Evolutionary conservation across 2,329 filamentous ascomycete genomes (phyloP), one percentile per base, ranked within the genome.

Genomic region (Leptographium flavum): DNA sequence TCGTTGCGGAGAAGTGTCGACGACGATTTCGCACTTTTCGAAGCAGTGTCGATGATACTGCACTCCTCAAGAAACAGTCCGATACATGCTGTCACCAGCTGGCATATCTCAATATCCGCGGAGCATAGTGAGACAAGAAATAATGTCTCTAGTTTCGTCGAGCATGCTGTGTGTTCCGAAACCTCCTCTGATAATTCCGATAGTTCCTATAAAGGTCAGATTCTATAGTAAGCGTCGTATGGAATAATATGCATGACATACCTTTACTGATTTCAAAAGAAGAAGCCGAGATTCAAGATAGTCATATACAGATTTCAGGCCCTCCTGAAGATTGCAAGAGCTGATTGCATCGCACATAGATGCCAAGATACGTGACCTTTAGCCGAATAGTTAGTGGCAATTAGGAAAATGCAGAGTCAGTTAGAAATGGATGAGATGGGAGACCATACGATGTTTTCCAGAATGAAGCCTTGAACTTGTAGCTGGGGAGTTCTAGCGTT

Each of bases 61-160:
- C 71, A 75, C 55, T 81, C 77, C 45, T 81, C 71, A n/a, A 79
- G 69, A 49, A 79, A 74, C 1, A 78, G 60, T 4, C 69, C 69
- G 44, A 82, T 74, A 53, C 74, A 79, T 14, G 69, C 70, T 1
- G 76, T 81, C 9, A 80, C 76, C 14, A 77, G 62, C 52, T 79
- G 77, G 54, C 79, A 83, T 8, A 70, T 74, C 39, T 80, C 75
- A 31, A 83, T 71, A 47, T 80, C 75, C 7, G 76, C 68, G 15
- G 78, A 81, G 55, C 79, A 83, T 8, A 83, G 65, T 1, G 75
- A 73, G 10, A 81, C 70, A 5, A 83, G 60, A 35, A 83, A 68
- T 1, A 76, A 65, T 0, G 76, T 79, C 59, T 83, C 79, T 5
- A 79, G 63, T 52, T 70, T 76, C 7, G 67, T 70, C 5, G 67